Percentiles rank a stretch among this genome's conserved stretches.
phyloP scores from a whole-genome alignment of 2,329 filamentous ascomycete genomes.

The Cladosporium sp. region DNA sequence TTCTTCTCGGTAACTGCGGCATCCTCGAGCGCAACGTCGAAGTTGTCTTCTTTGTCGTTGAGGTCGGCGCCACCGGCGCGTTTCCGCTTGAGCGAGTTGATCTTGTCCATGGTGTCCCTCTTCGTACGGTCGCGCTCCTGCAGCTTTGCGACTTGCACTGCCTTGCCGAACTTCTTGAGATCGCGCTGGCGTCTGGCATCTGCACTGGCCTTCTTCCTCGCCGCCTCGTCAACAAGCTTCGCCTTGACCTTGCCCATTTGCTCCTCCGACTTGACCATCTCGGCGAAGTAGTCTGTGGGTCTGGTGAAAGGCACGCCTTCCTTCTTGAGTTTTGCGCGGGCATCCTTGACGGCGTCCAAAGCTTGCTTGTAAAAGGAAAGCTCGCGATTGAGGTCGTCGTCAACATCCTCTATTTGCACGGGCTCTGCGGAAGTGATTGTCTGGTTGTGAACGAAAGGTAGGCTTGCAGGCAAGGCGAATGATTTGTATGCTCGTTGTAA shows the following conservation, averaged over 20 bases:
- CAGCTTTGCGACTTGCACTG: conserved; percentile 92
- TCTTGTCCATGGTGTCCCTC: conserved; percentile 91
- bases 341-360: conserved; percentile 73
- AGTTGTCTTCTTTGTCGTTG: conserved; percentile 75
- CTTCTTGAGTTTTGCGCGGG: conserved; percentile 71
- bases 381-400: conserved; percentile 90
- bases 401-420: conserved; percentile 75
- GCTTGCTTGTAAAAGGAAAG: conserved; percentile 91
- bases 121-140: conserved; percentile 93
- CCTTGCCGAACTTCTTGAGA: conserved; percentile 98
- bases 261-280: conserved; percentile 98
- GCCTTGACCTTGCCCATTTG: conserved; percentile 97
- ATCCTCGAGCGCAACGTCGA: conserved; percentile 83
- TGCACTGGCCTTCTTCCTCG: conserved; percentile 84
- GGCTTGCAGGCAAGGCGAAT: conserved; percentile 68
- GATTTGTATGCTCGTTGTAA: conserved; percentile 78
- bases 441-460: conserved; percentile 82
- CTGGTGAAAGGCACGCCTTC: conserved; percentile 85
- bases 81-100: conserved; percentile 92
- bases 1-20: conserved; percentile 55
- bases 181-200: conserved; percentile 92
- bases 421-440: conserved; percentile 67
- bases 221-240: conserved; percentile 88
- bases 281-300: conserved; percentile 93
- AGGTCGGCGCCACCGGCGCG: conserved; percentile 71